Conservation (phyloP, 129 eudicot genomes). For the Pseudognaphalium luteoalbum region DNA sequence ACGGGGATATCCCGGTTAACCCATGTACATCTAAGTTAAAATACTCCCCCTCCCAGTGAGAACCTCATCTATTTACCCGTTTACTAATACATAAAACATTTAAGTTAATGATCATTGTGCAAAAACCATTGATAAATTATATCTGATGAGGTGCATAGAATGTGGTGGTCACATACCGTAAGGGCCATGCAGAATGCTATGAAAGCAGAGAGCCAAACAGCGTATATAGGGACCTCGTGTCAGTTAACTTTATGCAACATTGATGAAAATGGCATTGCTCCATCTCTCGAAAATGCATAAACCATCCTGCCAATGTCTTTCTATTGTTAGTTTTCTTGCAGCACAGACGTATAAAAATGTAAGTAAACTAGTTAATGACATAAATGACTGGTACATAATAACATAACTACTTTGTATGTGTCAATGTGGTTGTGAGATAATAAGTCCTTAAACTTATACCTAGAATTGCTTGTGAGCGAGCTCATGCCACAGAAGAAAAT, state of each 20-base stretch:
- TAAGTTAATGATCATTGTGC: not conserved
- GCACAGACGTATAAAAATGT: slow-evolving; percentile 33
- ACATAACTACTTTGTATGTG: not conserved
- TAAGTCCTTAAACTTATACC: slow-evolving; percentile 42
- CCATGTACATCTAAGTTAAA: too few relatives aligned
- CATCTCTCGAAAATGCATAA: slow-evolving; percentile 83
- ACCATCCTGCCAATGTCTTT: too few relatives aligned
- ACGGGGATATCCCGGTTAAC: too few relatives aligned
- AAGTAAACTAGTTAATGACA: too few relatives aligned
- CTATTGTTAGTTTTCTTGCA: too few relatives aligned
- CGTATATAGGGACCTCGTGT: slow-evolving; percentile 88
- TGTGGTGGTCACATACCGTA: slow-evolving; percentile 53
- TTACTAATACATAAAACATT: too few relatives aligned
- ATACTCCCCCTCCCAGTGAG: too few relatives aligned
- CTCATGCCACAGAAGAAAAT: slow-evolving; percentile 98
- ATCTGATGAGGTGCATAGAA: too few relatives aligned
- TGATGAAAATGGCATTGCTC: slow-evolving; percentile 93
- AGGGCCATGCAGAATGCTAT: slow-evolving; percentile 97
- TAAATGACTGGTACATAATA: too few relatives aligned
- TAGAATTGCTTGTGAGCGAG: slow-evolving; percentile 95
- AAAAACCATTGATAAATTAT: not conserved
- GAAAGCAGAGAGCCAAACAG: slow-evolving; percentile 89
- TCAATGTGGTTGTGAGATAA: not conserved
- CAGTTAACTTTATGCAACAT: slow-evolving; percentile 87
- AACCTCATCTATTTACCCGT: too few relatives aligned